Percentiles rank a stretch among this genome's conserved stretches.
Conservation (phyloP, 1,139 yeast genomes). For the Candida sanyaensis region DNA sequence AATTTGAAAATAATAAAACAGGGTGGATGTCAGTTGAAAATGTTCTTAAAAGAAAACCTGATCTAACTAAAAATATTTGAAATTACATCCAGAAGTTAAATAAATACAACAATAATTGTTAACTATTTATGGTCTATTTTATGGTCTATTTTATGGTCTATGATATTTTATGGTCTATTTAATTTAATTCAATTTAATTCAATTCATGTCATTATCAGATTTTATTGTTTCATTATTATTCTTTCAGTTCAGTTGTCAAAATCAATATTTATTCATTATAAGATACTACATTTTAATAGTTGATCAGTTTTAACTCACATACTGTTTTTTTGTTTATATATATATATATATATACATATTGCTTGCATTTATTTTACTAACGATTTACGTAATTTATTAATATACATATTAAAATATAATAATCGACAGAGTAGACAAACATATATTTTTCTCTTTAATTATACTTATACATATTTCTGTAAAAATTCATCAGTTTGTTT, state of each 20-base stretch:
- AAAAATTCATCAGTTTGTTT: constrained; percentile 47
- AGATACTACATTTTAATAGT: too few relatives aligned
- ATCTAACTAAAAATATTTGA: constrained; percentile 3
- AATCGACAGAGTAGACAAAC: not conserved
- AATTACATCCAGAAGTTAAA: constrained; percentile 5
- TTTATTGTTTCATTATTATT: too few relatives aligned
- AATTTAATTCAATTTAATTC: too few relatives aligned
- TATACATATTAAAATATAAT: not conserved
- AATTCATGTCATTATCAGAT: too few relatives aligned
- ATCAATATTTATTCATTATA: too few relatives aligned
- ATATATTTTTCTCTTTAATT: not conserved
- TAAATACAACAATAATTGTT: not conserved
- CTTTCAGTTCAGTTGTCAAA: too few relatives aligned
- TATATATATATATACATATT: too few relatives aligned
- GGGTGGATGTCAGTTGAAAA: constrained; percentile 6
- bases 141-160: too few relatives aligned
- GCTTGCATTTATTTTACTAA: not conserved
- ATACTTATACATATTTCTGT: constrained; percentile 20
- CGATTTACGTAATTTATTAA: constrained; percentile 1
- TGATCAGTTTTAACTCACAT: too few relatives aligned
- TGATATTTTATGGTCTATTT: too few relatives aligned
- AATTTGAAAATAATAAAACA: constrained; percentile 5
- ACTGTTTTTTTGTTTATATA: not conserved
- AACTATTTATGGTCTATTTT: too few relatives aligned
- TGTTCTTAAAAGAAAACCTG: constrained; percentile 4